These are phyloP conservation scores for Aquanectria penicillioides DNA, from an alignment of 2,329 filamentous ascomycete genomes.

Conservation along the genomic window DNA sequence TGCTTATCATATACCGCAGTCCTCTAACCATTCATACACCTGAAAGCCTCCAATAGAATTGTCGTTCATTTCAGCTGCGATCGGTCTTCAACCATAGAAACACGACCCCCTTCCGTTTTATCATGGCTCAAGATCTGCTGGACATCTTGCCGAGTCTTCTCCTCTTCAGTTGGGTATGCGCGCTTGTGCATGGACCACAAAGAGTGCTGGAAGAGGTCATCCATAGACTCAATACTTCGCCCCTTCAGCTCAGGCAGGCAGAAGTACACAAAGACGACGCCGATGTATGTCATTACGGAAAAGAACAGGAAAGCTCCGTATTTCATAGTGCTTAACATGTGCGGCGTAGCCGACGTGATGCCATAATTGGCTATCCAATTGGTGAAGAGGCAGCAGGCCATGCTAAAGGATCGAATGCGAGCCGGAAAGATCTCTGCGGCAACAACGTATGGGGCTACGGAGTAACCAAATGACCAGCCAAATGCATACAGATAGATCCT, in stretches of 20 bases:
- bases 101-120: neutral
- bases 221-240: constrained; percentile 18
- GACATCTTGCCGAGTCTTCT: constrained; percentile 20
- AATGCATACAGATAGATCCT: constrained; percentile 34
- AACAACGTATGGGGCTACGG: constrained; percentile 32
- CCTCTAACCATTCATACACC: too few species aligned
- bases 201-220: constrained; percentile 18
- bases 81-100: constrained; percentile 9
- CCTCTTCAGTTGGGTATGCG: constrained; percentile 16
- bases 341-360: constrained; percentile 26
- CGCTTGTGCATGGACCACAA: constrained; percentile 22
- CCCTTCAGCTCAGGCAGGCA: constrained; percentile 20
- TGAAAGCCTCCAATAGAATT: too few species aligned
- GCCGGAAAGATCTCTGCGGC: constrained; percentile 36
- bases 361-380: constrained; percentile 35
- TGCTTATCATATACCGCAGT: too few species aligned
- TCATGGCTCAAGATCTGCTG: neutral
- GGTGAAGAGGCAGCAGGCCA: constrained; percentile 28
- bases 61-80: too few species aligned
- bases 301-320: constrained; percentile 35
- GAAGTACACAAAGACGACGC: constrained; percentile 16
- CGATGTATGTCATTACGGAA: constrained; percentile 14
- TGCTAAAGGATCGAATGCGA: constrained; percentile 34
- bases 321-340: constrained; percentile 30
- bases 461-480: constrained; percentile 34